phyloP scores from a whole-genome alignment of 257 asterid species.

The Verbena officinalis region DNA sequence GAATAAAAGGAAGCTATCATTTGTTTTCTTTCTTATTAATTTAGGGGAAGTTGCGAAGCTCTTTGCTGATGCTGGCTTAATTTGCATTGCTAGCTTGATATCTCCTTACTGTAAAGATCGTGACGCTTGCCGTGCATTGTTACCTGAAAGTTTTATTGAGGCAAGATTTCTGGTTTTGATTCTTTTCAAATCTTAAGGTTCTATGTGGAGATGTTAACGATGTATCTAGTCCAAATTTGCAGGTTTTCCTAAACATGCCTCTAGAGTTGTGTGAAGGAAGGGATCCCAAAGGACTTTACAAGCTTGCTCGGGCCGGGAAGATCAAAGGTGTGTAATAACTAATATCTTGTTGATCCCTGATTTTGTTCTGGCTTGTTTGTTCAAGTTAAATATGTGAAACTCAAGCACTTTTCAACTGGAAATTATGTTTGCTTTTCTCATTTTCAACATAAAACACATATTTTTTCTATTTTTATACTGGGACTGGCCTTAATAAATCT shows the following conservation, averaged over 20 bases:
- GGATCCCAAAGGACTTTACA: constrained; percentile 98
- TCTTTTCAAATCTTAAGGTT: neutral
- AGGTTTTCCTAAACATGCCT: constrained; percentile 96
- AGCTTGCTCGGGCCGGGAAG: constrained; percentile 96
- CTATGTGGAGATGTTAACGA: constrained; percentile 3
- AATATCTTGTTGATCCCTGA: neutral
- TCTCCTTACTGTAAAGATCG: constrained; percentile 97
- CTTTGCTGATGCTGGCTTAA: constrained; percentile 96
- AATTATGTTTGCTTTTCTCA: too few species aligned
- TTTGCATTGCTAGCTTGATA: constrained; percentile 95
- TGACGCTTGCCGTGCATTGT: constrained; percentile 83
- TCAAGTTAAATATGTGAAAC: too few species aligned
- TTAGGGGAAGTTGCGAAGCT: constrained; percentile 96
- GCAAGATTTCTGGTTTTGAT: constrained; percentile 41
- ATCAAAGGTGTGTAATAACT: constrained; percentile 58
- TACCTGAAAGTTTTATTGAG: constrained; percentile 79
- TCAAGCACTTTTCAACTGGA: too few species aligned
- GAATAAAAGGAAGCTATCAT: too few species aligned
- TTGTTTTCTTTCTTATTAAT: constrained; percentile 11
- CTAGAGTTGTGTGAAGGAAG: constrained; percentile 85
- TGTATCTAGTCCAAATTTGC: constrained; percentile 8
- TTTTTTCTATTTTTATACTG: too few species aligned
- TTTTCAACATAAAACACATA: too few species aligned
- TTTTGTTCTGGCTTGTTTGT: too few species aligned
- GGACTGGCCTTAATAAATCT: too few species aligned